phyloP scores from a whole-genome alignment of 352 stramenopile genomes.

The Globisporangium middletonii region DNA sequence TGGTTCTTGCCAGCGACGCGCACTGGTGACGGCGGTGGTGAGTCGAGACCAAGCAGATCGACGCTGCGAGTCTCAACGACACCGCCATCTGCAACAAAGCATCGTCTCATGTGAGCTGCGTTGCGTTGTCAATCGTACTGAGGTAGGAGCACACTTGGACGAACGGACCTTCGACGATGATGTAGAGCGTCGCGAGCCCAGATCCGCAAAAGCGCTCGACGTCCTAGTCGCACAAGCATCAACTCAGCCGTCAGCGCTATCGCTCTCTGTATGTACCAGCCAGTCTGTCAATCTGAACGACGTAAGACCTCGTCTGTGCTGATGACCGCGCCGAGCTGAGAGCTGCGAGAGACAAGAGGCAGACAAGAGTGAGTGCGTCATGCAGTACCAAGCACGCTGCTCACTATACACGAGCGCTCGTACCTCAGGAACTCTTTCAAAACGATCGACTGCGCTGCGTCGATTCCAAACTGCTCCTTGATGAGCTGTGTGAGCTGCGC shows the following conservation, averaged over 20 bases:
- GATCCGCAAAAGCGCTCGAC: slow-evolving; percentile 15
- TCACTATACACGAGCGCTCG: neutral
- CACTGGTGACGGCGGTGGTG: neutral
- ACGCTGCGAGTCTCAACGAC: slow-evolving; percentile 10
- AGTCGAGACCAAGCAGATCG: slow-evolving; percentile 26
- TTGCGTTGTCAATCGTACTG: neutral
- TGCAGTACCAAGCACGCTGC: no score
- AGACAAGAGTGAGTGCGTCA: no score
- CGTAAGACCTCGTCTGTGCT: slow-evolving; percentile 7
- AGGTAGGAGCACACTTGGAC: neutral
- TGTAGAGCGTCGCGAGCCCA: slow-evolving; percentile 6
- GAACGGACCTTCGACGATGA: slow-evolving; percentile 13
- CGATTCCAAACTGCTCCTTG: slow-evolving; percentile 32
- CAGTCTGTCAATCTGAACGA: neutral
- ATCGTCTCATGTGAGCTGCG: neutral
- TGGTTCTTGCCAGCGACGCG: neutral
- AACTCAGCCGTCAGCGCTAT: neutral
- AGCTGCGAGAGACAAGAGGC: neutral
- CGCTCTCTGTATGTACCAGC: no score
- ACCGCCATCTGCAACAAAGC: neutral
- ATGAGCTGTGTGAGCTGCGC: slow-evolving; percentile 29
- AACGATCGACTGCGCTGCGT: slow-evolving; percentile 15
- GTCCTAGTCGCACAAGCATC: slow-evolving; percentile 6
- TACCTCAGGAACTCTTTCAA: slow-evolving; percentile 40
- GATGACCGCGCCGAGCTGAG: slow-evolving; percentile 8